A percentile compares a stretch with the other conserved stretches of the same genome.
Conservation (phyloP, 805 yeast genomes). For the Ogataea allantospora region DNA sequence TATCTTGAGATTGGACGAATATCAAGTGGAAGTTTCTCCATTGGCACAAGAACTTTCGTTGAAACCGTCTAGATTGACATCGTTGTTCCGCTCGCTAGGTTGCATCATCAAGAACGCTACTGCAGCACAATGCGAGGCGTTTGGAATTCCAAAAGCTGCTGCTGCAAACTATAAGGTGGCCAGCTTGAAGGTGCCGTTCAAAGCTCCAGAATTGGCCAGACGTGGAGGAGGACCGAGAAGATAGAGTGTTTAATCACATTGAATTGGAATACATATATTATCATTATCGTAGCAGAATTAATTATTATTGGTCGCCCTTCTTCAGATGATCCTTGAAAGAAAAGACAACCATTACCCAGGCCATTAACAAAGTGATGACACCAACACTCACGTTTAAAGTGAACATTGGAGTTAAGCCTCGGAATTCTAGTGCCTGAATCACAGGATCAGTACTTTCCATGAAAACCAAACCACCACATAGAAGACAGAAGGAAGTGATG, state of each 20-base stretch:
- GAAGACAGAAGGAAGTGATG: conserved; percentile 69
- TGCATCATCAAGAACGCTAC: conserved; percentile 73
- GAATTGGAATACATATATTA: conserved; percentile 1
- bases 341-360: conserved; percentile 77
- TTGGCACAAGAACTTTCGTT: conserved; percentile 80
- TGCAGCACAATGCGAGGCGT: conserved; percentile 70
- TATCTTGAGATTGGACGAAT: conserved; percentile 73
- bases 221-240: conserved; percentile 33
- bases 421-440: conserved; percentile 73
- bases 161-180: conserved; percentile 72
- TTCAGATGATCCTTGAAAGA: conserved; percentile 55
- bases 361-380: conserved; percentile 72
- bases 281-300: conserved; percentile 10
- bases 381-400: conserved; percentile 87
- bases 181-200: conserved; percentile 80
- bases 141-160: conserved; percentile 57
- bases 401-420: conserved; percentile 87
- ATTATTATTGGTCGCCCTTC: conserved; percentile 5
- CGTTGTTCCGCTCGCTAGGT: conserved; percentile 77
- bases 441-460: conserved; percentile 91
- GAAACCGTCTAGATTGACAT: conserved; percentile 69
- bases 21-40: conserved; percentile 71
- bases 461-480: conserved; percentile 88
- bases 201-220: conserved; percentile 79
- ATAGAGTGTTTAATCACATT: not conserved